Percentiles rank a stretch among this genome's conserved stretches.
Conservation (phyloP, 2,329 filamentous ascomycete species). For the Colletotrichum spinosum region DNA sequence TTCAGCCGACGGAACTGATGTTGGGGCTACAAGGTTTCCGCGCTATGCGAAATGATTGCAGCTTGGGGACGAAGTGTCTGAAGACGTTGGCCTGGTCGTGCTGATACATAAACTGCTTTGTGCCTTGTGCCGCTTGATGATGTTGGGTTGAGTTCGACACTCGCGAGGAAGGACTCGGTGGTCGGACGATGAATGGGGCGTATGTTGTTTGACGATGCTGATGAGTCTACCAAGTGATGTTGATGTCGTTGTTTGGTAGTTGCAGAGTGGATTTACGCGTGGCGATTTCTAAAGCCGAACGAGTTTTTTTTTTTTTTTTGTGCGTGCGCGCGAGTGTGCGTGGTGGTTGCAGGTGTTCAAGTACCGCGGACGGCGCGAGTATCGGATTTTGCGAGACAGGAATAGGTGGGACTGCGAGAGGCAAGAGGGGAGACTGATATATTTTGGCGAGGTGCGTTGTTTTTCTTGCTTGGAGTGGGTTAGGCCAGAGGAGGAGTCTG, state of each 20-base stretch:
- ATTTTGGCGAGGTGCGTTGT: constrained; percentile 1
- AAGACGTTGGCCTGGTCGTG: constrained; percentile 90
- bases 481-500: constrained; percentile 10
- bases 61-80: constrained; percentile 94
- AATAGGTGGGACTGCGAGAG: constrained; percentile 13
- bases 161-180: constrained; percentile 31
- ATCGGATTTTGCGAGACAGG: constrained; percentile 10
- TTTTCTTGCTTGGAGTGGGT: constrained; percentile 20
- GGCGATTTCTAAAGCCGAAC: constrained; percentile 11
- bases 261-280: constrained; percentile 3
- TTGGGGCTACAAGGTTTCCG: constrained; percentile 92
- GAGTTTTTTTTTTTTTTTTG: constrained; percentile 13
- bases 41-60: constrained; percentile 97
- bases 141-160: constrained; percentile 34
- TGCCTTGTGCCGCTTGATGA: constrained; percentile 35
- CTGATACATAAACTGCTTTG: constrained; percentile 94
- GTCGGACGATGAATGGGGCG: constrained; percentile 24
- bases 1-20: constrained; percentile 94
- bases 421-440: constrained; percentile 9
- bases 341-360: not conserved
- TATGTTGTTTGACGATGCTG: constrained; percentile 6
- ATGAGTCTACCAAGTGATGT: constrained; percentile 1
- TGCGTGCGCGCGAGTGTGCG: constrained; percentile 4
- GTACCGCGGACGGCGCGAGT: constrained; percentile 20
- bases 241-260: constrained; percentile 13